Base-by-base conservation (phyloP, 1,139 yeast genomes). In the Diutina neorugosa region DNA sequence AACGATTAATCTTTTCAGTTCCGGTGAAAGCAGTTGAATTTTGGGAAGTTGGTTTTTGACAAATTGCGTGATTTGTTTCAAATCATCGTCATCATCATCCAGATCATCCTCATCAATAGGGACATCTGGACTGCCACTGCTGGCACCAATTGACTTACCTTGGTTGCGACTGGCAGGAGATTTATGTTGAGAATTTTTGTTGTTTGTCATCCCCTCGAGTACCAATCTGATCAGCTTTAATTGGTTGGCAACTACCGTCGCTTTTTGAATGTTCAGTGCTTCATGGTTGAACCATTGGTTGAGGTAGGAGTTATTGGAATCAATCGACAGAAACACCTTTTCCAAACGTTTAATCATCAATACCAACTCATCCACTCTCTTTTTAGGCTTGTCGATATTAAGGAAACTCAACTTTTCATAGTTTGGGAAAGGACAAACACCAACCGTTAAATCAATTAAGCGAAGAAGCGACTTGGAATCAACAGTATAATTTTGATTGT, bases 181-280 rank as follows among this genome's bases (percentile, higher is more conserved):
- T 14, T 34, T 40, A 5, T 7, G 12, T 40, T n/a, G 43, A 6
- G 48, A n/a, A 19, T 58, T 59, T 43, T 53, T 57, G 41, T 62
- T 60, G 51, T 61, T 69, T 27, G 79, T 73, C 64, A 81, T 69
- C 14, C 78, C 76, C 56, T 81, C 86, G 53, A 84, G 69, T 20
- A 81, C 73, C 44, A 71, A 62, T 56, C 84, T 73, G 53, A 84
- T 74, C 3, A 82, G 74, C 57, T 78, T 78, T 57, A 84, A 66
- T 59, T 84, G 88, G 55, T 73, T 77, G 2, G 86, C 80, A 34
- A 83, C 80, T 46, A 84, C 77, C 61, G 73, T 71, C 48, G 83
- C 78, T 59, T 75, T 72, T 63, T 81, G 88, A 60, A 78, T 59
- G 59, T 76, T 71, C 27, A 84, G 62, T 16, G 81, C 76, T 60